Percentiles rank a stretch among this genome's conserved stretches.
These are phyloP conservation scores for Xylaria flabelliformis DNA, from an alignment of 495 filamentous ascomycete species.

Conservation along the genomic window DNA sequence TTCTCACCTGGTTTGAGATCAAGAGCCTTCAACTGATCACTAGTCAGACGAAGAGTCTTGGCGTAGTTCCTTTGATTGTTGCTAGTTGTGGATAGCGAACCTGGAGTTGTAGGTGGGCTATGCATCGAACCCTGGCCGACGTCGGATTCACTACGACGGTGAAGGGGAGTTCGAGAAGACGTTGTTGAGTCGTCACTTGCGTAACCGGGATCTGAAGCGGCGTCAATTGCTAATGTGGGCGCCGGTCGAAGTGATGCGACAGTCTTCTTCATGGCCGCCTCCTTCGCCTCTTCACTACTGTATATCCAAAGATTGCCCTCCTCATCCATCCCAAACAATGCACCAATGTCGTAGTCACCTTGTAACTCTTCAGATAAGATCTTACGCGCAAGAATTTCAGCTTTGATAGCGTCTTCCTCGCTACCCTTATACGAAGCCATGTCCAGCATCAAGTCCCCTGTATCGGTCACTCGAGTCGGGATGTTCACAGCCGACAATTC, in stretches of 20 bases:
- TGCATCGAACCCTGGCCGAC: conserved; percentile 68
- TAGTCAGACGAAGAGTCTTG: conserved; percentile 95
- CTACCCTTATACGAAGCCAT: conserved; percentile 96
- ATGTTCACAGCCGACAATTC: conserved; percentile 91
- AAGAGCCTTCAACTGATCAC: conserved; percentile 90
- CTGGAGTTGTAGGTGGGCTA: conserved; percentile 81
- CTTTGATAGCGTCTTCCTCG: conserved; percentile 87
- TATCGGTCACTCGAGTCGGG: conserved; percentile 86
- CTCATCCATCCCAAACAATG: conserved; percentile 92
- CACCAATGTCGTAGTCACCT: conserved; percentile 94
- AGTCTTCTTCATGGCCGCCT: conserved; percentile 62
- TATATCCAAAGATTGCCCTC: conserved; percentile 99
- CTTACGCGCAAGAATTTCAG: conserved; percentile 92
- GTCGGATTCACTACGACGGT: conserved; percentile 70
- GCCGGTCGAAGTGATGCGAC: conserved; percentile 54
- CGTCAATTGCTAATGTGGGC: conserved; percentile 67
- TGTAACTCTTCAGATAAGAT: conserved; percentile 94
- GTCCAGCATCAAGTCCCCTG: conserved; percentile 96
- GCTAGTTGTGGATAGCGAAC: conserved; percentile 56
- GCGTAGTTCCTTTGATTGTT: conserved; percentile 88
- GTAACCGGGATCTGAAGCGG: conserved; percentile 90
- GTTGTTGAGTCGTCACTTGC: conserved; percentile 71
- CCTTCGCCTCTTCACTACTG: conserved; percentile 94
- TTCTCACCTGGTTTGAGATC: conserved; percentile 85
- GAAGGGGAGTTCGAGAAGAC: conserved; percentile 42